Conservation (phyloP, 345 rosid species). For the Passiflora organensis region DNA sequence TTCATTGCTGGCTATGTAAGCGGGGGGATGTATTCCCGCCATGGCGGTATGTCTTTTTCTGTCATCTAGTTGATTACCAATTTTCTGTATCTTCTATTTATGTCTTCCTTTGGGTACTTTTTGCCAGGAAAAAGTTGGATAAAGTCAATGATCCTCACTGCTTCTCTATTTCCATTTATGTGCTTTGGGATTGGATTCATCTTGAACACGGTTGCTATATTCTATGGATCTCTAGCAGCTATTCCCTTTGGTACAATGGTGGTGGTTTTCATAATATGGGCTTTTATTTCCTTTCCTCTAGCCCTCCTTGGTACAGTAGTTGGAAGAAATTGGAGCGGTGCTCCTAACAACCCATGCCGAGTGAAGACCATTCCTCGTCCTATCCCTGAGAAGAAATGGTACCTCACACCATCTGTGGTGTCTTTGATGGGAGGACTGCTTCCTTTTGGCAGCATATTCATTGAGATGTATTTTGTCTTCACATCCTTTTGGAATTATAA, state of each 20-base stretch:
- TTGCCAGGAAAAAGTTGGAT: conserved; percentile 85
- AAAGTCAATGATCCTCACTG: conserved; percentile 91
- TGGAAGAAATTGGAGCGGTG: conserved; percentile 94
- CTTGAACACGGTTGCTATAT: conserved; percentile 82
- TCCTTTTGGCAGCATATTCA: conserved; percentile 95
- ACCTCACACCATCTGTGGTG: conserved; percentile 84
- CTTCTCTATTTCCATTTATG: conserved; percentile 87
- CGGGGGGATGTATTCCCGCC: conserved; percentile 98
- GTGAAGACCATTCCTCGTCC: conserved; percentile 97
- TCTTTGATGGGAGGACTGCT: conserved; percentile 90
- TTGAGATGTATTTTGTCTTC: conserved; percentile 96
- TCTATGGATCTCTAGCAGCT: conserved; percentile 90
- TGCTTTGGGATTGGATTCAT: conserved; percentile 87
- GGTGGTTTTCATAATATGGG: conserved; percentile 90
- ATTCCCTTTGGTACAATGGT: conserved; percentile 96
- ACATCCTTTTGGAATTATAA: conserved; percentile 98
- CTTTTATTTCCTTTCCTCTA: conserved; percentile 86
- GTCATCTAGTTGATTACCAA: conserved; percentile 3
- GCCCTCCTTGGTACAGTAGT: conserved; percentile 94
- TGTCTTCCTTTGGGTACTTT: conserved; percentile 2
- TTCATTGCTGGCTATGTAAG: conserved; percentile 97
- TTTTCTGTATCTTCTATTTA: not conserved
- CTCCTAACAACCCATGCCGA: conserved; percentile 93
- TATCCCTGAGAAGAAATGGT: conserved; percentile 95
- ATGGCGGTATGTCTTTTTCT: conserved; percentile 63